Base-by-base conservation (phyloP, 495 filamentous ascomycete genomes). In the Penicillium dipodomyicola region DNA sequence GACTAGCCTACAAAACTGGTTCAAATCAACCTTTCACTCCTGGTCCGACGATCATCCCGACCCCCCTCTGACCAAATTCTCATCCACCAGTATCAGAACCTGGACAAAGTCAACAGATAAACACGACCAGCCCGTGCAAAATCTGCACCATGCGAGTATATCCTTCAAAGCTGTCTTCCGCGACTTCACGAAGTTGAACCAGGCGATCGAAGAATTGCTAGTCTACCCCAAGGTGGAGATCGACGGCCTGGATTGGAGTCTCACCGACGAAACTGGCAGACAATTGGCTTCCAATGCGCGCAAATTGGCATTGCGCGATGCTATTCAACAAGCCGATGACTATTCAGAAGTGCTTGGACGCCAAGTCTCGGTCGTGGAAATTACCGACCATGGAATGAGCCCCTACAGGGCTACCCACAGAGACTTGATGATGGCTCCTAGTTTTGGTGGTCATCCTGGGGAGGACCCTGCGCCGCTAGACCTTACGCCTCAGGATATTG, bases 261-360 rank as follows among this genome's bases (percentile, higher is more conserved):
- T 69, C 42, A 69, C 58, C 5, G 61, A 69, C 2, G 58, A 37
- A 5, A 67, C 66, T 1, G 17, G 59, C 20, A 54, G 56, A 22
- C 27, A 25, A 5, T 23, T 69, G 19, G 46, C 33, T 22, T 57
- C 56, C 1, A 23, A 61, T 10, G 35, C 59, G 32, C 61, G 66
- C 10, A 67, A 60, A 20, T 14, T 55, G 49, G 66, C 64, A 20
- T 49, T 69, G 41, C 53, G 47, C 0, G 57, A 69, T 44, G 66
- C 66, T 6, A 50, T 69, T 5, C 20, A 39, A 7, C 58, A 64
- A 17, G 66, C 66, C 0, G 47, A 60, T 6, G 66, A 69, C 14
- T 65, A 56, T 48, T 62, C 66, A 0, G 61, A 55, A 3, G 66
- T 61, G 3, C 25, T 69, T 11, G 62, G 57, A 12, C 44, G 59